Conservation (phyloP, 768 basidiomycete species). For the Phlebiopsis flavidoalba region DNA sequence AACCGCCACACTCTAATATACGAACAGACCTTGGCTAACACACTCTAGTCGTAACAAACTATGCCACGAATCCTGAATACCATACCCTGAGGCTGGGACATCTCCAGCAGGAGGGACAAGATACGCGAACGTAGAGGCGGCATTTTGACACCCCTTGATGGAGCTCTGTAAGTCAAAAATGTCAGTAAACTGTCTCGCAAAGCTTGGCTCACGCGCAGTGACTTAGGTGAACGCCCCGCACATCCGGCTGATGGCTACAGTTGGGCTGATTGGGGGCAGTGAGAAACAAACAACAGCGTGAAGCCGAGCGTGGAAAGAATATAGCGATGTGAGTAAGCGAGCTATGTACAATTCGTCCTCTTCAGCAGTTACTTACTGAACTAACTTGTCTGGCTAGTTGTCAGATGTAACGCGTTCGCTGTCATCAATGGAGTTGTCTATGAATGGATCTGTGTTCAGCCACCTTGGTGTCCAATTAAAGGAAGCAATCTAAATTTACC, state of each 20-base stretch:
- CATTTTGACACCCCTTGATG: constrained; percentile 15
- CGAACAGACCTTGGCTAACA: too few relatives aligned
- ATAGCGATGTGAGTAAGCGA: constrained; percentile 9
- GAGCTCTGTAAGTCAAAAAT: constrained; percentile 8
- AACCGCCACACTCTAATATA: too few relatives aligned
- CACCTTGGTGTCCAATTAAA: too few relatives aligned
- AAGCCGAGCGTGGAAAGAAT: constrained; percentile 13
- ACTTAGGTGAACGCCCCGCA: constrained; percentile 15
- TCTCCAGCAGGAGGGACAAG: constrained; percentile 12
- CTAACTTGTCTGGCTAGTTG: too few relatives aligned
- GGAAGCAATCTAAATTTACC: too few relatives aligned
- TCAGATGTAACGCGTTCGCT: constrained; percentile 19
- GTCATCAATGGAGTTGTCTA: constrained; percentile 18
- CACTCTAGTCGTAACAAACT: too few relatives aligned
- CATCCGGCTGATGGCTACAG: constrained; percentile 16
- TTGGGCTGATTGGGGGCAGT: constrained; percentile 11
- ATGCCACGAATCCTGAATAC: too few relatives aligned
- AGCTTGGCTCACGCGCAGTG: background rate
- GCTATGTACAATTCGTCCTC: background rate
- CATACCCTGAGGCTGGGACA: constrained; percentile 10
- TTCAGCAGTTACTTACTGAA: too few relatives aligned
- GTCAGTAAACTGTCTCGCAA: too few relatives aligned
- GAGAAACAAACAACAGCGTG: constrained; percentile 12
- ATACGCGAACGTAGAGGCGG: constrained; percentile 16
- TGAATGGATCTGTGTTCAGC: constrained; percentile 13